Evolutionary conservation across 2,329 filamentous ascomycete genomes (phyloP).

Genomic region (Hypoxylon sp.): DNA sequence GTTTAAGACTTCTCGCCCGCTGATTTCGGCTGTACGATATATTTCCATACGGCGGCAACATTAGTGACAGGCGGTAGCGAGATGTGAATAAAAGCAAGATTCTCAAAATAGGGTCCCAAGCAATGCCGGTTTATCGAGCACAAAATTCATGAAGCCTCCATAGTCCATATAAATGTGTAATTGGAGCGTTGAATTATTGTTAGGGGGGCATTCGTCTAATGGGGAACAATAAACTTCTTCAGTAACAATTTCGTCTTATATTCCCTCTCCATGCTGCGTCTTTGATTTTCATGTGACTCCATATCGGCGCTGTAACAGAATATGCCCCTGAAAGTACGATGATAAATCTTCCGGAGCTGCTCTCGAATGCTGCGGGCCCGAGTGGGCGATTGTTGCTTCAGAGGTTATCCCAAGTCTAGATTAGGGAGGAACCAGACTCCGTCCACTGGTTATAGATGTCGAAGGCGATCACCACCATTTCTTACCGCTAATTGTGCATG

Average conservation of each 20-base stretch:
- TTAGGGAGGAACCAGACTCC: too few species aligned
- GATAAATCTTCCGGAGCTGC: background rate
- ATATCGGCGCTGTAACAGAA: background rate
- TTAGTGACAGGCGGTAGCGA: background rate
- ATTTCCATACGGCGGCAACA: too few species aligned
- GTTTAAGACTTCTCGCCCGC: conserved; percentile 16
- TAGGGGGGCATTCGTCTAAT: background rate
- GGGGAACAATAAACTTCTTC: background rate
- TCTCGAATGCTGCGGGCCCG: background rate
- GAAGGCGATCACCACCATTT: too few species aligned
- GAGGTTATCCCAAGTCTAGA: background rate
- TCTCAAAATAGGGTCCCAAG: background rate
- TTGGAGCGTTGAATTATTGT: background rate
- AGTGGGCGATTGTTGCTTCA: background rate
- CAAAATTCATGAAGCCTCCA: background rate
- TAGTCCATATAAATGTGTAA: background rate
- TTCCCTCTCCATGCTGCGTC: background rate
- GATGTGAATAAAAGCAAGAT: background rate
- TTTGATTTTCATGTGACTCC: background rate
- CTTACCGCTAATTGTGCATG: too few species aligned
- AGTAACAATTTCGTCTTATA: background rate
- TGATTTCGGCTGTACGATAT: background rate
- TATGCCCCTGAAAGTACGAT: background rate
- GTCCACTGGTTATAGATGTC: too few species aligned
- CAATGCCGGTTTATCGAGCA: background rate